Conservation (phyloP, 2,329 filamentous ascomycete species). For the Alternaria sp. region DNA sequence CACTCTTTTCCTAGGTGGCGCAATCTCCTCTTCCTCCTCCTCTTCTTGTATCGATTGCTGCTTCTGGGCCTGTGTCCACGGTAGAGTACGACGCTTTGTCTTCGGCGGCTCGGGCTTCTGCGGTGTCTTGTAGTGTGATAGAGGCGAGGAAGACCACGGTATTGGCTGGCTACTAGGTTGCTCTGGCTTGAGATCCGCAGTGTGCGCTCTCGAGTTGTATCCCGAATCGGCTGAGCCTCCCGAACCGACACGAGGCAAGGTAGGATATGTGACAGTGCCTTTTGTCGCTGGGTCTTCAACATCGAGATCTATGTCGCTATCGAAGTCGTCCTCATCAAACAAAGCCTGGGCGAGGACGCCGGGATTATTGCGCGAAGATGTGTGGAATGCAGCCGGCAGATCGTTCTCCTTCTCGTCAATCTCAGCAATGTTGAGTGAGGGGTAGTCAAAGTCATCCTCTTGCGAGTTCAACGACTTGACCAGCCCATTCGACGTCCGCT, state of each 20-base stretch:
- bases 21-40: constrained; percentile 24
- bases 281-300: constrained; percentile 65
- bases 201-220: constrained; percentile 34
- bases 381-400: constrained; percentile 19
- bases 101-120: constrained; percentile 21
- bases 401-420: constrained; percentile 35
- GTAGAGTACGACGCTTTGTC: constrained; percentile 56
- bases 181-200: constrained; percentile 24
- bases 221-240: constrained; percentile 46
- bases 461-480: constrained; percentile 51
- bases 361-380: constrained; percentile 19
- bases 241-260: constrained; percentile 34
- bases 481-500: constrained; percentile 55
- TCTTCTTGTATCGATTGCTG: constrained; percentile 24
- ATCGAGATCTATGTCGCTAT: constrained; percentile 80
- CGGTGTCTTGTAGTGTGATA: constrained; percentile 50
- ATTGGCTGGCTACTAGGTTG: constrained; percentile 62
- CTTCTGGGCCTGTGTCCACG: constrained; percentile 58
- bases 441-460: constrained; percentile 42
- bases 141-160: constrained; percentile 76
- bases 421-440: constrained; percentile 31
- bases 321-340: constrained; percentile 83
- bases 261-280: constrained; percentile 51
- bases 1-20: constrained; percentile 36
- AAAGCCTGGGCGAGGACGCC: constrained; percentile 32